Evolutionary conservation across 345 rosid species (phyloP), one percentile per base, ranked within the genome.

Genomic region (Citrus medica): DNA sequence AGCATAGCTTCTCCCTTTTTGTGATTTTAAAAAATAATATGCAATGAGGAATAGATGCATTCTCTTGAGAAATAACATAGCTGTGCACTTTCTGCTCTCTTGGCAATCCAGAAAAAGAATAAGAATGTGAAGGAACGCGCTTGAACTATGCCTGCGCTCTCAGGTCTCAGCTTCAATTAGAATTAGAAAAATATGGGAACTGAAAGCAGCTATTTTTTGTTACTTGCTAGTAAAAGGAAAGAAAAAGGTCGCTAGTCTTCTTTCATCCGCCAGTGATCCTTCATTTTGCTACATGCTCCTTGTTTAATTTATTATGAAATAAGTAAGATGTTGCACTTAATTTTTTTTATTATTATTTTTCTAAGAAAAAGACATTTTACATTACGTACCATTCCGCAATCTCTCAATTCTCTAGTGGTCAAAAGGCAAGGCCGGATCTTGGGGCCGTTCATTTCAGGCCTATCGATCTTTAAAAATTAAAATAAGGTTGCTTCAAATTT

Each of bases 371-470:
- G 51, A 46, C 51, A 46, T 46, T 42, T 46, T 12, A 12, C 51
- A 46, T 46, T 46, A 3, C 16, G 4, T 2, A 46, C 51, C 51
- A 46, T 46, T 46, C 51, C 16, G 1, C 1, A 46, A 3, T 3
- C 51, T 46, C 51, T 46, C 17, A 46, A 12, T 46, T 5, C 33
- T 10, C 33, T 4, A 8, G 53, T 63, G 30, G 76, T 70, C 40
- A 76, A 80, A 69, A 35, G 21, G 33, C 60, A 25, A 24, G 51
- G 30, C 38, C 46, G 17, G 60, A 21, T 5, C 33, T 55, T 66
- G 73, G 73, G 51, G 64, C 76, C 59, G 30, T 71, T 67, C 75
- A 68, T 67, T 22, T 33, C 66, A 70, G 64, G 74, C 71, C 69
- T 59, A 58, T 35, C 46, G 33, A 4, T 35, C 68, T 71, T 64